phyloP scores from a whole-genome alignment of 257 asterid species.

The Capsicum pubescens region DNA sequence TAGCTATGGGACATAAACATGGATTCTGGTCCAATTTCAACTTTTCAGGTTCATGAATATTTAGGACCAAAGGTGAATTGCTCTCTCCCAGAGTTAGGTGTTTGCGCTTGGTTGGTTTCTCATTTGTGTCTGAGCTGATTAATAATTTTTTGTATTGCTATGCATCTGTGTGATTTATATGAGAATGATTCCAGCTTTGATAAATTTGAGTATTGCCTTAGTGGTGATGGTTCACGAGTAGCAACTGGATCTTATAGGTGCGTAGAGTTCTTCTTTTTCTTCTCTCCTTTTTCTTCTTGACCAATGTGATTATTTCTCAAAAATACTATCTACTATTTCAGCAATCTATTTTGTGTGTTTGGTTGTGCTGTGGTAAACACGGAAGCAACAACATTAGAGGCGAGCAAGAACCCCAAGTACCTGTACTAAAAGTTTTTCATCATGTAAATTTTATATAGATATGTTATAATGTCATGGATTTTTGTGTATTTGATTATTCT shows the following conservation, averaged over 20 bases:
- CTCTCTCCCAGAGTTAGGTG: no score
- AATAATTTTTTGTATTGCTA: constrained; percentile 33
- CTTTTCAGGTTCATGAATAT: no score
- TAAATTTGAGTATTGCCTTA: constrained; percentile 95
- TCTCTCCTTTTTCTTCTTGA: constrained; percentile 16
- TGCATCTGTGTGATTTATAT: constrained; percentile 85
- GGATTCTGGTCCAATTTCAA: no score
- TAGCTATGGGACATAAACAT: constrained; percentile 78
- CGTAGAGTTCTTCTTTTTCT: not conserved
- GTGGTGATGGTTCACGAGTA: constrained; percentile 90
- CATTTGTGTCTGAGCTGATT: not conserved
- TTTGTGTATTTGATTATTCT: no score
- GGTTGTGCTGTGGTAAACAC: constrained; percentile 68
- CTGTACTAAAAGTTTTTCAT: no score
- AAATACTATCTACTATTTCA: constrained; percentile 38
- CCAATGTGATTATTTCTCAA: not conserved
- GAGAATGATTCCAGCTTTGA: constrained; percentile 97
- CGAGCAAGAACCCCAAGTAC: constrained; percentile 52
- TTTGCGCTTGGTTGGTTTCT: no score
- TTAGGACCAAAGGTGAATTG: no score
- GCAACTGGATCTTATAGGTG: constrained; percentile 99
- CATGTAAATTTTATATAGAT: no score
- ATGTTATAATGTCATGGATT: no score
- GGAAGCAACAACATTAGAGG: constrained; percentile 74
- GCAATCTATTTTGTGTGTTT: constrained; percentile 81